A percentile compares a stretch with the other conserved stretches of the same genome.
Conservation (phyloP, 2,329 filamentous ascomycete genomes). For the Colletotrichum gigasporum region DNA sequence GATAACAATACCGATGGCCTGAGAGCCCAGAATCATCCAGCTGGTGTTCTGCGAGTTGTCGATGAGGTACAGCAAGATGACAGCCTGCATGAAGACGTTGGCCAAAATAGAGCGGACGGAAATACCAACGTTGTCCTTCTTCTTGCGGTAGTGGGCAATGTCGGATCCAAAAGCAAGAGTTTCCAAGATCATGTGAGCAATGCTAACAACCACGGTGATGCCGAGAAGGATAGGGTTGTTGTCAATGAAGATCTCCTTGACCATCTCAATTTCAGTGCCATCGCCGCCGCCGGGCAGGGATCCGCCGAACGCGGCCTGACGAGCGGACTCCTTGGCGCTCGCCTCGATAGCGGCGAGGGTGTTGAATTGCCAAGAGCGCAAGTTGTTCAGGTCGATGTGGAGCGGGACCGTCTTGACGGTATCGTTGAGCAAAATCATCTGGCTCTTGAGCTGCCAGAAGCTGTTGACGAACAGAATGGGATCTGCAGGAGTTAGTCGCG, state of each 20-base stretch:
- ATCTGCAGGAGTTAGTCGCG: slow-evolving; percentile 45
- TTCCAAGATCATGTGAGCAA: slow-evolving; percentile 95
- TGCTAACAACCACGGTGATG: slow-evolving; percentile 83
- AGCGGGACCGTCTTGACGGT: slow-evolving; percentile 86
- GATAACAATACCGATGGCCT: slow-evolving; percentile 80
- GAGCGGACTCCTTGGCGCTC: slow-evolving; percentile 84
- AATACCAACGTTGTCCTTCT: slow-evolving; percentile 98
- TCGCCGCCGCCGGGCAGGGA: slow-evolving; percentile 82
- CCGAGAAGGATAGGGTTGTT: slow-evolving; percentile 91
- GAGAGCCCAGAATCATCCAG: slow-evolving; percentile 97
- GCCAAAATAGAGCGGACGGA: slow-evolving; percentile 95
- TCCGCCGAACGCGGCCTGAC: slow-evolving; percentile 79
- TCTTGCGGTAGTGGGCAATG: slow-evolving; percentile 98
- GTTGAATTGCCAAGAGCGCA: slow-evolving; percentile 90
- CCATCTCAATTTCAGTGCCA: slow-evolving; percentile 93
- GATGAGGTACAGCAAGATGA: slow-evolving; percentile 96
- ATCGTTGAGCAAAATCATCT: slow-evolving; percentile 92
- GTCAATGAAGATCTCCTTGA: slow-evolving; percentile 94
- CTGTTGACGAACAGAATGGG: slow-evolving; percentile 93
- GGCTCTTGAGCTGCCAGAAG: slow-evolving; percentile 93
- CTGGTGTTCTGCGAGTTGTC: slow-evolving; percentile 98
- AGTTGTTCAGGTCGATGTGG: slow-evolving; percentile 83
- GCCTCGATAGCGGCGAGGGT: slow-evolving; percentile 86
- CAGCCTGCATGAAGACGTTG: slow-evolving; percentile 95
- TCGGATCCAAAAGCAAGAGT: slow-evolving; percentile 97